A percentile compares a stretch with the other conserved stretches of the same genome.
Evolutionary conservation across 306 rosid genomes (phyloP).

Genomic region (Rubus idaeus): DNA sequence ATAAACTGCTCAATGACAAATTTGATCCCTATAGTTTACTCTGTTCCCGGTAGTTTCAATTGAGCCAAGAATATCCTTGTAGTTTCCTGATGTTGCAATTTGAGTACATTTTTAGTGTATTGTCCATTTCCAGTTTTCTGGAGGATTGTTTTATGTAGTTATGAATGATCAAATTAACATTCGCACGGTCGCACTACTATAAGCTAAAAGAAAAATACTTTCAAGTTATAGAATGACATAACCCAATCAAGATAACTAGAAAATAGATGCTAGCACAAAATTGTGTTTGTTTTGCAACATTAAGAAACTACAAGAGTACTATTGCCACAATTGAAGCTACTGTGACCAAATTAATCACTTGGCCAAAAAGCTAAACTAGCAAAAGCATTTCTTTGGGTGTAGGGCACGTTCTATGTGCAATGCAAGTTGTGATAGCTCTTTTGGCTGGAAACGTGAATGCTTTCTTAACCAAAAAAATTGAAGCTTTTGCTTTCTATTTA

Average conservation of each 20-base stretch:
- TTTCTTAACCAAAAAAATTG: not conserved
- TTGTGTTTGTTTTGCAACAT: not conserved
- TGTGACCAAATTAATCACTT: not conserved
- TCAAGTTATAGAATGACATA: not conserved
- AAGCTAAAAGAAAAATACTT: not conserved
- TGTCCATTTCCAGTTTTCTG: too few relatives aligned
- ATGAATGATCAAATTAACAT: not conserved
- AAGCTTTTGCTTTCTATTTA: not conserved
- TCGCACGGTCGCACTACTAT: not conserved
- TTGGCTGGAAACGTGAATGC: not conserved
- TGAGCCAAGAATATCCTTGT: not conserved
- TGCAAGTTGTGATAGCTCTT: not conserved
- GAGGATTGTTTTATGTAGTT: too few relatives aligned
- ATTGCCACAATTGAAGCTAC: not conserved
- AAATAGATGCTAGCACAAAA: not conserved
- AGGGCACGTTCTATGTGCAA: not conserved
- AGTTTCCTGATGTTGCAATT: not conserved
- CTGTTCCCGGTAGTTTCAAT: not conserved
- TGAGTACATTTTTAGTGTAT: too few relatives aligned
- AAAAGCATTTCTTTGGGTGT: not conserved
- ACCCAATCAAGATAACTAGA: not conserved
- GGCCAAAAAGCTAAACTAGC: not conserved
- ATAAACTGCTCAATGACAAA: not conserved
- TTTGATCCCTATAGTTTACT: not conserved
- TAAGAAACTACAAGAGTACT: too few relatives aligned